Evolutionary conservation across 768 basidiomycete genomes (phyloP), one percentile per base, ranked within the genome.

Genomic region (Suillus weaverae): DNA sequence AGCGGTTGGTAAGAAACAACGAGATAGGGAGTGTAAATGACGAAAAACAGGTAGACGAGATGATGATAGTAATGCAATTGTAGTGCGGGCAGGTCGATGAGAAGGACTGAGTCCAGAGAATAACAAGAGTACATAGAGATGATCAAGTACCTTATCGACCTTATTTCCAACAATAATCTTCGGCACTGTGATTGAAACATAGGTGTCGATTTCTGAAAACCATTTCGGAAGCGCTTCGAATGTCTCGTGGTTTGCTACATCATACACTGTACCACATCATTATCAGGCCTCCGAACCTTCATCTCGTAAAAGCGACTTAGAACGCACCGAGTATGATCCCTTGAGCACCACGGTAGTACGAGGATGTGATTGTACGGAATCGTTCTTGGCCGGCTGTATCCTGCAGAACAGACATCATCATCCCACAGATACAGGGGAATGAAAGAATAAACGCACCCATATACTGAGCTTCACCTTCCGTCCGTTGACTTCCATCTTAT

Each of bases 351-450:
- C 97, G 86, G 73, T 99, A 99, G 71, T 99, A 99, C 10, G 92
- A 94, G 3, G 91, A 91, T 5, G 97, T 99, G 69, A 99, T 90
- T 4, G 96, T 97, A 54, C 95, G 84, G 74, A 98, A 99, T 6
- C 97, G 88, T 77, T 99, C 97, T 76, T 99, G 97, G 0, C 97
- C 97, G 59, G 95, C 94, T 0, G 95, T 97, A 70, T 97, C 94
- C 94, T 95, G 48, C 63, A 41, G 30, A 30, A 30, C n/a, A 30
- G 63, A 51, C 13, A n/a, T 26, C 26, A 60, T 38, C 14, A 39
- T 18, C 30, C n/a, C 35, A 22, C 16, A 44, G 51, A 22, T 50
- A 48, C 26, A 41, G 8, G 20, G 5, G 44, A 33, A n/a, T 53
- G 39, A 61, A 61, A 30, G 20, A 30, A n/a, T 22, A 26, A 1